These are phyloP conservation scores for Iris macrosiphon DNA, from an alignment of 106 monocot genomes.

Conservation along the genomic window DNA sequence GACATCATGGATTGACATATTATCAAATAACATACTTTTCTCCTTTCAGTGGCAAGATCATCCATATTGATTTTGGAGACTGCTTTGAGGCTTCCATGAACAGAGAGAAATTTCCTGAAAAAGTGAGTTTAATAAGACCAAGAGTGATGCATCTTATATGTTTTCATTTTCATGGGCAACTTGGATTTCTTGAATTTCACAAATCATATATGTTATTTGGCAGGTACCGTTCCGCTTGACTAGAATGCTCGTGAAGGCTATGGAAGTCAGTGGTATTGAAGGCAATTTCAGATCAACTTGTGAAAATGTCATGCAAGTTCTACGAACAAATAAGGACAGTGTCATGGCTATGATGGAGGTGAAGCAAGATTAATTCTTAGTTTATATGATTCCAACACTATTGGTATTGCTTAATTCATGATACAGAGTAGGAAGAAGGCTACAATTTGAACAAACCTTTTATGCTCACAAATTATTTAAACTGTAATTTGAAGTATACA, in stretches of 20 bases:
- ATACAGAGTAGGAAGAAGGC: too few species aligned
- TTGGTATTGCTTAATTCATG: too few species aligned
- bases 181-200: background rate
- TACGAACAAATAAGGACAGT: conserved; percentile 78
- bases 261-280: conserved; percentile 93
- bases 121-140: too few species aligned
- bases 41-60: conserved; percentile 77
- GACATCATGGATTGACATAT: too few species aligned
- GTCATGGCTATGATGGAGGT: conserved; percentile 98
- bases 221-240: conserved; percentile 88
- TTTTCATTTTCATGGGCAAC: background rate
- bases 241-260: conserved; percentile 87
- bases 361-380: background rate
- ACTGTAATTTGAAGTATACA: too few species aligned
- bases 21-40: too few species aligned
- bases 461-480: too few species aligned
- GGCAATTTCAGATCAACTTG: conserved; percentile 84
- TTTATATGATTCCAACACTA: too few species aligned
- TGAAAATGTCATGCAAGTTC: conserved; percentile 92
- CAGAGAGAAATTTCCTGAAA: conserved; percentile 81
- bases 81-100: conserved; percentile 94
- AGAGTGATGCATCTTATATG: too few species aligned
- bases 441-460: too few species aligned
- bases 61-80: conserved; percentile 92
- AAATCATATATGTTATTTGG: background rate